Evolutionary conservation across 495 filamentous ascomycete genomes (phyloP).

Genomic region (Talaromyces ruber): DNA sequence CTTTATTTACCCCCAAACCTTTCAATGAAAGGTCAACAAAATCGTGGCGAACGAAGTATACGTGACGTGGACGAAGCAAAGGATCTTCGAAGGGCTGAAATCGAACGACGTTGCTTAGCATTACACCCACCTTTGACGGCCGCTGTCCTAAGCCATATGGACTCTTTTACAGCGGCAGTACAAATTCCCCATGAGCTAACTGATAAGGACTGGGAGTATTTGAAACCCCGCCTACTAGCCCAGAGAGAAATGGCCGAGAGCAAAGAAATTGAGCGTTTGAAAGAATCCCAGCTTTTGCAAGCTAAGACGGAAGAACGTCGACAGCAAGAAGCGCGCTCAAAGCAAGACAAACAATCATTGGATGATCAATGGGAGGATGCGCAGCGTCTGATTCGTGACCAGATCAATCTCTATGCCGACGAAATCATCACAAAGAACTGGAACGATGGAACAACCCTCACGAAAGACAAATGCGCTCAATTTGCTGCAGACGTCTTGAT

Average conservation of each 20-base stretch:
- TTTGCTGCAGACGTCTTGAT: constrained; percentile 62
- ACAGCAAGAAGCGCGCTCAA: constrained; percentile 34
- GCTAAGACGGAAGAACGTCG: constrained; percentile 31
- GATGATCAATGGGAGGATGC: constrained; percentile 61
- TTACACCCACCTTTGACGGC: constrained; percentile 53
- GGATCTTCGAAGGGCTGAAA: constrained; percentile 51
- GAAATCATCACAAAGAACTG: constrained; percentile 53
- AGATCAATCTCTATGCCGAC: constrained; percentile 52
- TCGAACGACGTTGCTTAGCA: constrained; percentile 54
- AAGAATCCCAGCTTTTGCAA: constrained; percentile 31
- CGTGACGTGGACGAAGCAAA: constrained; percentile 47
- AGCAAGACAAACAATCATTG: constrained; percentile 49
- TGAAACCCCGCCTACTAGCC: constrained; percentile 56
- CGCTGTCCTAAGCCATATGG: constrained; percentile 52
- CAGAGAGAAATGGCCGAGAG: constrained; percentile 52
- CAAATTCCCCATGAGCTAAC: constrained; percentile 55
- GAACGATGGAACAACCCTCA: constrained; percentile 45
- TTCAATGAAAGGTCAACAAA: neutral
- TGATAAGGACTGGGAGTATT: constrained; percentile 54
- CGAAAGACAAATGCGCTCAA: constrained; percentile 46
- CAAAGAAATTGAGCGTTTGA: constrained; percentile 35
- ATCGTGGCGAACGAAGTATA: constrained; percentile 27
- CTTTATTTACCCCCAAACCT: neutral
- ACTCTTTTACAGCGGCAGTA: constrained; percentile 60
- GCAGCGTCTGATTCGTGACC: constrained; percentile 52